phyloP scores from a whole-genome alignment of 176 grass and related monocot genomes.

The Luzula sylvatica region DNA sequence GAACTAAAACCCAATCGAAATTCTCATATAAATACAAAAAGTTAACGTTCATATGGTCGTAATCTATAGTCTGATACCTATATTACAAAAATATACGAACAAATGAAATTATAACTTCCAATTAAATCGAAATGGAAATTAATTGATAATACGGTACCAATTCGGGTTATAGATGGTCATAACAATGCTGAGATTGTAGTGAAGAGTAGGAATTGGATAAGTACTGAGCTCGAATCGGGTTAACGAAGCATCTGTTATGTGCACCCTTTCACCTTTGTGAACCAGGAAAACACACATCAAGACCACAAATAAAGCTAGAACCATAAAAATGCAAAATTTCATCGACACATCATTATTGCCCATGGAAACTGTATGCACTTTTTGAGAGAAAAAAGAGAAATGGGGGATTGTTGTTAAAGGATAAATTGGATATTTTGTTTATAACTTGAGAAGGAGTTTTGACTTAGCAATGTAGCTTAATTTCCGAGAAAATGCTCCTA shows the following conservation, averaged over 20 bases:
- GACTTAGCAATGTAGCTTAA: too few species aligned
- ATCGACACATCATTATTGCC: background rate
- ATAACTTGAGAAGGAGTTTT: too few species aligned
- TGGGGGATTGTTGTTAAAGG: background rate
- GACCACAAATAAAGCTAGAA: slow-evolving; percentile 24
- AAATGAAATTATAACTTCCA: too few species aligned
- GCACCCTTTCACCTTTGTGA: background rate
- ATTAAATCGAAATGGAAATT: too few species aligned
- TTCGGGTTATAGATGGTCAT: slow-evolving; percentile 28
- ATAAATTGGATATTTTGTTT: background rate
- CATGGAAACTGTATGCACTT: too few species aligned
- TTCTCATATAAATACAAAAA: slow-evolving; percentile 30
- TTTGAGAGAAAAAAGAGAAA: background rate
- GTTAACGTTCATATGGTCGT: slow-evolving; percentile 17
- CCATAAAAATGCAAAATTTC: background rate
- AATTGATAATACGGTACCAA: slow-evolving; percentile 5
- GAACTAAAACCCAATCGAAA: slow-evolving; percentile 22
- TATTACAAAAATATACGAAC: too few species aligned
- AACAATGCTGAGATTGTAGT: slow-evolving; percentile 23
- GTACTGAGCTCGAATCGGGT: slow-evolving; percentile 9
- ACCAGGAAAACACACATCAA: slow-evolving; percentile 22
- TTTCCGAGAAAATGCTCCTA: too few species aligned
- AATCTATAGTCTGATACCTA: slow-evolving; percentile 9
- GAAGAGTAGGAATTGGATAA: background rate
- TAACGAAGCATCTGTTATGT: slow-evolving; percentile 25